These are phyloP conservation scores for Nakazawaea anatomiae DNA, from an alignment of 805 yeast species.

Conservation along the genomic window DNA sequence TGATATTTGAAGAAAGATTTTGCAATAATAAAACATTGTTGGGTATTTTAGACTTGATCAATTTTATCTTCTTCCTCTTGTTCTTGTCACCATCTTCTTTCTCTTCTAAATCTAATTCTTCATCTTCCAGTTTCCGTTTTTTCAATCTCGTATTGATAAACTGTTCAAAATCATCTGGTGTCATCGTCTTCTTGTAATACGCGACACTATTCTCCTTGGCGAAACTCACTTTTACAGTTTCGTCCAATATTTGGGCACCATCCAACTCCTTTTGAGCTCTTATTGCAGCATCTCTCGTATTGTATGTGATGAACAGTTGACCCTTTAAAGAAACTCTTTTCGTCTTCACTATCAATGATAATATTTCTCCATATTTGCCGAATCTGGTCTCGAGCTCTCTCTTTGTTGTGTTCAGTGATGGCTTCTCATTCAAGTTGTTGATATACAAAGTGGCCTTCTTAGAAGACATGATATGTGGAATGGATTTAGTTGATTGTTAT, in stretches of 20 bases:
- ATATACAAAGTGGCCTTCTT: conserved; percentile 39
- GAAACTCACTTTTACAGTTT: conserved; percentile 38
- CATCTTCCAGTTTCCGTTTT: conserved; percentile 17
- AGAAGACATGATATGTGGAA: not conserved
- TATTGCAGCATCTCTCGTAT: conserved; percentile 32
- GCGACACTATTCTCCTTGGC: conserved; percentile 42
- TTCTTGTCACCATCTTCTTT: not conserved
- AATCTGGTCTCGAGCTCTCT: conserved; percentile 28
- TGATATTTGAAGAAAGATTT: conserved; percentile 42
- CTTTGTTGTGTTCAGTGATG: conserved; percentile 46
- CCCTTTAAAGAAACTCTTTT: conserved; percentile 66
- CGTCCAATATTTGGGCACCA: conserved; percentile 36
- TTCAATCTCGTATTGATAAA: conserved; percentile 14
- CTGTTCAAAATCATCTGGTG: conserved; percentile 19
- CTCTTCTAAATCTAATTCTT: not conserved
- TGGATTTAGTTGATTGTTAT: not conserved
- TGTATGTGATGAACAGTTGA: conserved; percentile 72
- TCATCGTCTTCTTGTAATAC: conserved; percentile 12
- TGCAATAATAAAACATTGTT: conserved; percentile 66
- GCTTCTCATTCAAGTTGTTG: conserved; percentile 67
- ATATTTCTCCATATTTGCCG: conserved; percentile 37
- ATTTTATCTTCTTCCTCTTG: conserved; percentile 15
- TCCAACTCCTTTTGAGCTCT: conserved; percentile 39
- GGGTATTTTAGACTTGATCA: conserved; percentile 41
- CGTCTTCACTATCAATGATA: conserved; percentile 45